Evolutionary conservation across 2,329 filamentous ascomycete species (phyloP).

Genomic region (Pestalotiopsis sp.): DNA sequence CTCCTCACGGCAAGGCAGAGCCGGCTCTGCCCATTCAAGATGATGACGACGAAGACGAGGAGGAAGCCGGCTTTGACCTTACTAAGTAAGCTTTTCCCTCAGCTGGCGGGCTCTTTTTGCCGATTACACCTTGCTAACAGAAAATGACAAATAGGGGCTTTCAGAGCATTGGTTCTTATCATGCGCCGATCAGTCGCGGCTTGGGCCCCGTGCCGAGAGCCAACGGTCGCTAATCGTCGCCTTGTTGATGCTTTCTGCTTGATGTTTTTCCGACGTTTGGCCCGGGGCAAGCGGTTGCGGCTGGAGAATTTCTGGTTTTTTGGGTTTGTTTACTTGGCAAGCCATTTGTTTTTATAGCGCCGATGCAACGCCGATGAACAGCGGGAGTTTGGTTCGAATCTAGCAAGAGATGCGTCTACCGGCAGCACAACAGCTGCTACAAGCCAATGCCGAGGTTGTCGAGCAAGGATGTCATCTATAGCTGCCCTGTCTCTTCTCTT

Average conservation of each 20-base stretch:
- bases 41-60: constrained; percentile 43
- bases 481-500: no score
- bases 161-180: constrained; percentile 66
- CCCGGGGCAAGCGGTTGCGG: no score
- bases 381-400: no score
- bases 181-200: constrained; percentile 42
- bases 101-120: neutral
- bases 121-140: neutral
- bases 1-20: constrained; percentile 22
- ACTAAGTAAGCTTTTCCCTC: constrained; percentile 53
- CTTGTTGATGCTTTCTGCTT: neutral
- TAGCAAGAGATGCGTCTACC: no score
- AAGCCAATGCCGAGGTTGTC: no score
- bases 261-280: neutral
- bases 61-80: constrained; percentile 60
- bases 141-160: constrained; percentile 52
- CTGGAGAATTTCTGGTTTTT: no score
- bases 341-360: neutral
- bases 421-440: no score
- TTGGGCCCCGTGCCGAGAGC: constrained; percentile 33
- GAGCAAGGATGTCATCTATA: no score
- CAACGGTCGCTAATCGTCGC: constrained; percentile 12
- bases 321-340: no score
- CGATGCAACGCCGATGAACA: no score
- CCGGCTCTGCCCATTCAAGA: constrained; percentile 24